Conservation (phyloP, 2,329 filamentous ascomycete species). For the Ophiostoma piceae region DNA sequence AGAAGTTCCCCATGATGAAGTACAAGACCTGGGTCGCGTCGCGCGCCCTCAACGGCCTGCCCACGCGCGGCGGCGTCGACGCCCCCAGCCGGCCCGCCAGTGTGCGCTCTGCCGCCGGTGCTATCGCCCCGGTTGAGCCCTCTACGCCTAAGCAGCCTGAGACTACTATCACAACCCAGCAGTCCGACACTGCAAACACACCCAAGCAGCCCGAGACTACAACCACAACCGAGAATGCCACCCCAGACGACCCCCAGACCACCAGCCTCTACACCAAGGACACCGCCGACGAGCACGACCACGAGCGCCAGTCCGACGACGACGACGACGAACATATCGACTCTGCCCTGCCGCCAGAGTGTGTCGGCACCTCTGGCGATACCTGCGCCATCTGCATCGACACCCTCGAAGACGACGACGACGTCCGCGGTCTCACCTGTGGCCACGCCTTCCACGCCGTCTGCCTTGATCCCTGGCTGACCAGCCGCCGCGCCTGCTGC, state of each 20-base stretch:
- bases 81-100: constrained; percentile 68
- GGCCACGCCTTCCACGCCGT: constrained; percentile 97
- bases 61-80: constrained; percentile 77
- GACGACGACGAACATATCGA: constrained; percentile 67
- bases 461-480: constrained; percentile 95
- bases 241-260: constrained; percentile 20
- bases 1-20: constrained; percentile 90
- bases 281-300: constrained; percentile 33
- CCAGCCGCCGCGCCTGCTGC: constrained; percentile 87
- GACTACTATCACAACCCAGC: background rate
- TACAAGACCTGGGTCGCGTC: constrained; percentile 92
- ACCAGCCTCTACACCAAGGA: constrained; percentile 28
- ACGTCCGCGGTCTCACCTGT: constrained; percentile 87
- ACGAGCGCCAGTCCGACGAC: constrained; percentile 46
- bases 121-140: constrained; percentile 34
- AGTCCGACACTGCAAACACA: background rate
- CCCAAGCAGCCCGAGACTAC: background rate
- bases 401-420: constrained; percentile 87
- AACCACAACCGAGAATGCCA: background rate
- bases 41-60: constrained; percentile 75
- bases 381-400: constrained; percentile 97
- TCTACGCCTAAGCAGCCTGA: background rate
- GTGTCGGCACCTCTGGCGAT: constrained; percentile 77
- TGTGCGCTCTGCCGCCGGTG: constrained; percentile 61
- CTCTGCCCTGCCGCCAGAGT: constrained; percentile 73